These are phyloP conservation scores for Avicennia marina DNA, from an alignment of 257 asterid species.

Conservation along the genomic window DNA sequence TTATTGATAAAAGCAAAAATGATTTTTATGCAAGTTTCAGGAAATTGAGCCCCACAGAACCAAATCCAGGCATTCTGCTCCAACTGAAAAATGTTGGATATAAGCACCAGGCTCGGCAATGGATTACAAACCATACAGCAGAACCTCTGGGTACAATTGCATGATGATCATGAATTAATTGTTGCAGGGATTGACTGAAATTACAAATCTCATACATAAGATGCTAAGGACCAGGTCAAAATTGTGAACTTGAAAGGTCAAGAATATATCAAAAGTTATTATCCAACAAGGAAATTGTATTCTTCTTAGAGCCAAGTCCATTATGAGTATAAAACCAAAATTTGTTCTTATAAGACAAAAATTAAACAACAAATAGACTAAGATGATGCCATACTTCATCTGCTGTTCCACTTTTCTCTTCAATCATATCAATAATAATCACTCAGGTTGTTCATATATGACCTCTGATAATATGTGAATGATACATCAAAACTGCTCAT, in stretches of 20 bases:
- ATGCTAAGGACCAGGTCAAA: too few relatives aligned
- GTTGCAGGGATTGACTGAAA: neutral
- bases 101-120: constrained; percentile 6
- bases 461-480: neutral
- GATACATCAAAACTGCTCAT: neutral
- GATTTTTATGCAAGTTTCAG: neutral
- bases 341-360: constrained; percentile 7
- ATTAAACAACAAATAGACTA: too few relatives aligned
- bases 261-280: neutral
- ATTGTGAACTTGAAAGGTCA: constrained; percentile 1
- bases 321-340: neutral
- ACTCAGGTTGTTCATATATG: neutral
- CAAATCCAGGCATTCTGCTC: too few relatives aligned
- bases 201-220: neutral
- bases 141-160: constrained; percentile 12
- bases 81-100: too few relatives aligned
- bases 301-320: neutral
- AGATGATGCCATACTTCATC: neutral
- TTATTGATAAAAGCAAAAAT: neutral
- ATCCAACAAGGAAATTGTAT: neutral
- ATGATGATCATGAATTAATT: constrained; percentile 1
- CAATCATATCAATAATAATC: neutral
- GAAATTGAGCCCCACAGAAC: too few relatives aligned
- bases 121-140: constrained; percentile 10
- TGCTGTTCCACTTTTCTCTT: neutral